Evolutionary conservation across 2,329 filamentous ascomycete species (phyloP).

Genomic region (Aspergillus sp.): DNA sequence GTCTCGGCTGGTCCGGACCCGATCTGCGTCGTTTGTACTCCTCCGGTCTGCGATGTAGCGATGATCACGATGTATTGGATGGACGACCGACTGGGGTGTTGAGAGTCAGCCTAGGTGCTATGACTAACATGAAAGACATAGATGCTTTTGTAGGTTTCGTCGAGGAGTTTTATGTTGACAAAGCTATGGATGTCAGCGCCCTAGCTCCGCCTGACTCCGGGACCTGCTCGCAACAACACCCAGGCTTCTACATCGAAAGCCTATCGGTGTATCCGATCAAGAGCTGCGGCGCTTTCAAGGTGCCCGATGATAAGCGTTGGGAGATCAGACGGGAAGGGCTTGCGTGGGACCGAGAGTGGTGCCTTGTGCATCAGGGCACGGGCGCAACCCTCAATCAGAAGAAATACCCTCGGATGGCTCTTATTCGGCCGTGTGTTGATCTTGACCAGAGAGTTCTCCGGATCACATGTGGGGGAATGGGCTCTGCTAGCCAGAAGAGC

Average conservation of each 20-base stretch:
- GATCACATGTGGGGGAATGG: slow-evolving; percentile 40
- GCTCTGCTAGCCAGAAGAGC: slow-evolving; percentile 20
- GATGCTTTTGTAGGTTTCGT: slow-evolving; percentile 63
- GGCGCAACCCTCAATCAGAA: slow-evolving; percentile 83
- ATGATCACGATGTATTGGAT: slow-evolving; percentile 69
- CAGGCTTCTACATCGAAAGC: slow-evolving; percentile 49
- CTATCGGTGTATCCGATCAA: slow-evolving; percentile 86
- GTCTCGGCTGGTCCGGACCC: slow-evolving; percentile 65
- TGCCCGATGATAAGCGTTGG: slow-evolving; percentile 61
- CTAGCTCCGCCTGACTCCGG: slow-evolving; percentile 9
- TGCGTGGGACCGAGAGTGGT: slow-evolving; percentile 96
- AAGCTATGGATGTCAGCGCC: slow-evolving; percentile 10
- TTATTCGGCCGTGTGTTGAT: slow-evolving; percentile 68
- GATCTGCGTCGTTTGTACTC: slow-evolving; percentile 82
- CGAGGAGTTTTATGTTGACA: slow-evolving; percentile 56
- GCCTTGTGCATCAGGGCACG: slow-evolving; percentile 77
- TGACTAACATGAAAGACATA: slow-evolving; percentile 74
- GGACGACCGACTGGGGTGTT: slow-evolving; percentile 85
- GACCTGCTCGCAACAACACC: slow-evolving; percentile 4
- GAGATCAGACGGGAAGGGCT: slow-evolving; percentile 72
- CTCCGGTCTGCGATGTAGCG: slow-evolving; percentile 74
- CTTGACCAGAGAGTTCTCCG: slow-evolving; percentile 58
- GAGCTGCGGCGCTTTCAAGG: slow-evolving; percentile 71
- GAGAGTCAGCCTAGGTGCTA: slow-evolving; percentile 77
- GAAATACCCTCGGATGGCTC: slow-evolving; percentile 75